Evolutionary conservation across 148 eudicot species (phyloP).

Genomic region (Chenopodium album): DNA sequence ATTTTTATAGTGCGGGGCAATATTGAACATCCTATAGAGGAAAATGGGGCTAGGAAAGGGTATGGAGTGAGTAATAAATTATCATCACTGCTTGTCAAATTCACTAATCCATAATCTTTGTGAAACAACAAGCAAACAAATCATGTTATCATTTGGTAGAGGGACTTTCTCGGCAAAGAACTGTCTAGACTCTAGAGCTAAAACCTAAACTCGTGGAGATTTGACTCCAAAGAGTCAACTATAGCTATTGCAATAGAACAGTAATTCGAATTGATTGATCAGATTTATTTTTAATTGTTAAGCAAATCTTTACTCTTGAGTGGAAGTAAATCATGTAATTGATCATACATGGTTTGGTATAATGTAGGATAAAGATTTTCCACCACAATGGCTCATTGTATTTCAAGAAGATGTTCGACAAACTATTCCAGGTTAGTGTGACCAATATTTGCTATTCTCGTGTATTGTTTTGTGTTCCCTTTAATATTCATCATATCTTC

Average conservation of each 20-base stretch:
- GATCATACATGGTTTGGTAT: constrained; percentile 10
- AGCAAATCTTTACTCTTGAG: background rate
- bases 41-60: no score
- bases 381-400: constrained; percentile 76
- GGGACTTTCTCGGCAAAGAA: no score
- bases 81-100: background rate
- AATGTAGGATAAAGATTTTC: constrained; percentile 84
- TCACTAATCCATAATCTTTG: background rate
- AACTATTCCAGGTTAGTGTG: constrained; percentile 77
- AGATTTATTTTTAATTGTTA: background rate
- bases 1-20: no score
- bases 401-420: constrained; percentile 87
- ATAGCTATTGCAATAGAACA: background rate
- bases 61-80: background rate
- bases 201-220: background rate
- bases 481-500: constrained; percentile 16
- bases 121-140: background rate
- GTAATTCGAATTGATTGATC: background rate
- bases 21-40: no score
- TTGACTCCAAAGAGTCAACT: background rate
- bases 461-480: constrained; percentile 13
- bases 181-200: no score
- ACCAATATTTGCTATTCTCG: background rate
- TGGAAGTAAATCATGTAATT: constrained; percentile 1
- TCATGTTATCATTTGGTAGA: no score